A percentile compares a stretch with the other conserved stretches of the same genome.
These are phyloP conservation scores for Boletus fagicola DNA, from an alignment of 768 basidiomycete genomes.

Conservation along the genomic window DNA sequence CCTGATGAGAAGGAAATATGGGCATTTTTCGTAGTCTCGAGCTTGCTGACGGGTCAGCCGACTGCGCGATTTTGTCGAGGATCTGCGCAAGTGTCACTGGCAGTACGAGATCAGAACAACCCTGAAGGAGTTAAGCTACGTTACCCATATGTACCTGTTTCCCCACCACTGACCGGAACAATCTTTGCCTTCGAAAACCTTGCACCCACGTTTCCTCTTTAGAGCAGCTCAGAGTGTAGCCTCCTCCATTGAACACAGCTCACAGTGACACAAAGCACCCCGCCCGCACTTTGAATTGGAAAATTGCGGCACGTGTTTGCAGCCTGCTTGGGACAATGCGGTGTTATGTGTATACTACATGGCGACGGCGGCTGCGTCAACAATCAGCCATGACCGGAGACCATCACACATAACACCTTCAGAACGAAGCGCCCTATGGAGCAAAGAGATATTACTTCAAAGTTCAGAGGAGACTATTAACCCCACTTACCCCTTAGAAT, in stretches of 20 bases:
- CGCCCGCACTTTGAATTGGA: background rate
- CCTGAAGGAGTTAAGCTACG: constrained; percentile 35
- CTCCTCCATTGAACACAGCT: background rate
- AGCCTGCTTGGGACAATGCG: background rate
- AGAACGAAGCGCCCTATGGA: background rate
- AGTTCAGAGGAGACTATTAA: background rate
- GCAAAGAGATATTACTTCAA: background rate
- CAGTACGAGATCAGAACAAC: constrained; percentile 27
- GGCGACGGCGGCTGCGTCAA: background rate
- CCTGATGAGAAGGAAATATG: background rate
- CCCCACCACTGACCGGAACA: background rate
- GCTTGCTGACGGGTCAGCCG: too few species aligned
- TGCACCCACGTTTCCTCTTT: constrained; percentile 2
- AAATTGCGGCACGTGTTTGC: background rate
- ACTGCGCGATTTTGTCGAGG: constrained; percentile 2
- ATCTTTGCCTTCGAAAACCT: constrained; percentile 1
- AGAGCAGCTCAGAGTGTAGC: background rate
- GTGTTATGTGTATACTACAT: background rate
- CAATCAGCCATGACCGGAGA: background rate
- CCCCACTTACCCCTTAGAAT: background rate
- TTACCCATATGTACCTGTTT: constrained; percentile 18
- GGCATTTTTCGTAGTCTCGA: background rate
- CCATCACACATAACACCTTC: background rate
- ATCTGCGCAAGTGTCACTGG: constrained; percentile 21
- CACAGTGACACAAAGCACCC: background rate